Percentiles rank a stretch among this genome's conserved stretches.
Evolutionary conservation across 225 moss, liverwort and hornwort genomes (phyloP).

Genomic region (Pseudisothecium myosuroides): DNA sequence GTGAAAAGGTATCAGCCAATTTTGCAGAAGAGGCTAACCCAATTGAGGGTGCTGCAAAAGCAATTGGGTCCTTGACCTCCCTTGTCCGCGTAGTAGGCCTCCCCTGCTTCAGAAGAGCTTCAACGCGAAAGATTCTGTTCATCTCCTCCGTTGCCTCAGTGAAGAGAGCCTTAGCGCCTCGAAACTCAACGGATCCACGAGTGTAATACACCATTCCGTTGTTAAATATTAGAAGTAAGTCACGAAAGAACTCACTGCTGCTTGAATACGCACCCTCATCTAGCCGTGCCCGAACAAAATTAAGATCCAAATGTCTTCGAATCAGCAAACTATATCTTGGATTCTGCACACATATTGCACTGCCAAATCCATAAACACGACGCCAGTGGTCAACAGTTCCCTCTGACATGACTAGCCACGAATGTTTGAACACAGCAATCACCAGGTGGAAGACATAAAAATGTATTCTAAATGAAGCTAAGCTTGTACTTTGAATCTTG

Average conservation of each 20-base stretch:
- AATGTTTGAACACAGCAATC: not conserved
- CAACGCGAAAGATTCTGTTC: conserved; percentile 53
- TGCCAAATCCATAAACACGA: not conserved
- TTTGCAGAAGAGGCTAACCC: not conserved
- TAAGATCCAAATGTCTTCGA: conserved; percentile 67
- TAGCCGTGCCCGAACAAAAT: conserved; percentile 60
- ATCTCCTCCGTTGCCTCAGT: conserved; percentile 55
- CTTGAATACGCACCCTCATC: conserved; percentile 80
- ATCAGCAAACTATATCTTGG: conserved; percentile 50
- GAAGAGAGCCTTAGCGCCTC: conserved; percentile 50
- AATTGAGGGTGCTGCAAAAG: not conserved
- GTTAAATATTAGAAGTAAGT: conserved; percentile 76
- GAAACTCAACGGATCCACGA: conserved; percentile 42
- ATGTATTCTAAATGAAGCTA: not conserved
- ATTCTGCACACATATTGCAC: conserved; percentile 11
- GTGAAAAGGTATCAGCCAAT: not conserved
- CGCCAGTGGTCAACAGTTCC: not conserved
- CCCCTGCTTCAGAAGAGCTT: conserved; percentile 68
- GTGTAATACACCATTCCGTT: conserved; percentile 67
- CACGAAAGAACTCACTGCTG: conserved; percentile 79
- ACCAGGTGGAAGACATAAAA: not conserved
- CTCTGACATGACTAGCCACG: not conserved
- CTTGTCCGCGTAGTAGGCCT: conserved; percentile 75
- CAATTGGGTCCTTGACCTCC: conserved; percentile 42
- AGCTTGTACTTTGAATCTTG: not conserved